Evolutionary conservation across 352 stramenopile species (phyloP), one percentile per base, ranked within the genome.

Genomic region (Phytophthora quininea): DNA sequence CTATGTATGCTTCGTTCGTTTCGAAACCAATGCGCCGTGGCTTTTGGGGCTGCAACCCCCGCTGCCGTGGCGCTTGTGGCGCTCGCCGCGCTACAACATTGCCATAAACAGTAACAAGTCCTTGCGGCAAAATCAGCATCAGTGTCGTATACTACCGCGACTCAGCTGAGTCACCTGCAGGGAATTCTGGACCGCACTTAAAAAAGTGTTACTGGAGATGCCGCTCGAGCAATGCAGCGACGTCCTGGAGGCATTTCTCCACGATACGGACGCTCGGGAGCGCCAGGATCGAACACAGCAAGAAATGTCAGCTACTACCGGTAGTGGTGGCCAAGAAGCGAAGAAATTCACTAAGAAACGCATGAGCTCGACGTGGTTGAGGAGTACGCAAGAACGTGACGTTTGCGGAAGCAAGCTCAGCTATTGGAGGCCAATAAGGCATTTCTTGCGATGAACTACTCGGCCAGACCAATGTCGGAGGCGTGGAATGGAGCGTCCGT

Each of bases 161-260:
- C 19, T 24, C 19, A 24, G 19, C 19, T 24, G 19, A 24, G 19
- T 24, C 19, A 24, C 19, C 19, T 24, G 19, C 19, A 24, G 19
- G 19, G 19, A 24, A 0, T 24, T 24, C 19, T 24, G 19, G 19
- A 24, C 19, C 19, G 19, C 19, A 24, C 19, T 24, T 24, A 24
- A 24, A 24, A 24, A 24, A 24, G 19, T 24, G 19, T 24, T 24
- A 24, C 19, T 24, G 19, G 19, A 24, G 19, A 24, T 24, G 19
- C 19, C 19, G 19, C 19, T 24, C 19, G 19, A 24, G 19, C 19
- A 49, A 8, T 49, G 12, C 48, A 40, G 24, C 3, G 53, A 33
- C 33, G 54, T 72, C 29, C 32, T 72, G 35, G 64, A 72, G 31
- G 59, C 52, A 40, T 72, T 72, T 54, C 52, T 72, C 19, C 37